Percentiles rank a stretch among this genome's conserved stretches.
Evolutionary conservation across 192 early-diverging fungal genomes (phyloP).

Genomic region (Geosiphon pyriformis): DNA sequence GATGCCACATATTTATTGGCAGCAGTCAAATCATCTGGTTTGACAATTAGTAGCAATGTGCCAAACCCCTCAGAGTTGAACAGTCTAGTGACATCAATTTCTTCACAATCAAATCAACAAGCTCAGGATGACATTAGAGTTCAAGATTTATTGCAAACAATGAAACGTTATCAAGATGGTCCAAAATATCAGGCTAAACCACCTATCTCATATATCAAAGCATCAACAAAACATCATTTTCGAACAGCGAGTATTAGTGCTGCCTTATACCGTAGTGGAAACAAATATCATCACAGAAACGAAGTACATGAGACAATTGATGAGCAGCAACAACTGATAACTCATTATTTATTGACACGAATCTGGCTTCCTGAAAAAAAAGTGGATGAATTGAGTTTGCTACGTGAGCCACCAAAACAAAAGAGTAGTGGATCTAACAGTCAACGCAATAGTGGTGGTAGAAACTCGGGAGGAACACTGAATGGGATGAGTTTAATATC

Average conservation of each 20-base stretch:
- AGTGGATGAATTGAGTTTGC: slow-evolving; percentile 64
- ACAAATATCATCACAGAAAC: slow-evolving; percentile 37
- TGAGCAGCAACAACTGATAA: slow-evolving; percentile 53
- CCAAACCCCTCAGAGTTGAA: slow-evolving; percentile 25
- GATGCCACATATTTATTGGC: slow-evolving; percentile 72
- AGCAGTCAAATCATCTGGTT: slow-evolving; percentile 43
- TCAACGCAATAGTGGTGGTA: not conserved
- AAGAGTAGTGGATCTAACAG: slow-evolving; percentile 22
- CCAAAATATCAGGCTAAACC: slow-evolving; percentile 51
- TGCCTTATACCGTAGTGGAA: slow-evolving; percentile 41
- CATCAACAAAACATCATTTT: slow-evolving; percentile 48
- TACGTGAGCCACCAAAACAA: slow-evolving; percentile 57
- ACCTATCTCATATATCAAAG: slow-evolving; percentile 43
- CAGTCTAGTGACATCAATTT: not conserved
- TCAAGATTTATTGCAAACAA: slow-evolving; percentile 51
- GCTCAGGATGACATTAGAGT: slow-evolving; percentile 50
- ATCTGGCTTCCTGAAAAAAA: slow-evolving; percentile 68
- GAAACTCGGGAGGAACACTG: slow-evolving; percentile 8
- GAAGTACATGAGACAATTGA: slow-evolving; percentile 54
- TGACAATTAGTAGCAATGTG: slow-evolving; percentile 27
- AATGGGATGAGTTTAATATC: not conserved
- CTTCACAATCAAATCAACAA: slow-evolving; percentile 23
- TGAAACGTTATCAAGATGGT: slow-evolving; percentile 50
- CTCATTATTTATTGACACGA: slow-evolving; percentile 69
- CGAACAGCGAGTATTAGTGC: slow-evolving; percentile 43